Evolutionary conservation across 176 grass and related monocot species (phyloP).

Genomic region (Triticum monococcum): DNA sequence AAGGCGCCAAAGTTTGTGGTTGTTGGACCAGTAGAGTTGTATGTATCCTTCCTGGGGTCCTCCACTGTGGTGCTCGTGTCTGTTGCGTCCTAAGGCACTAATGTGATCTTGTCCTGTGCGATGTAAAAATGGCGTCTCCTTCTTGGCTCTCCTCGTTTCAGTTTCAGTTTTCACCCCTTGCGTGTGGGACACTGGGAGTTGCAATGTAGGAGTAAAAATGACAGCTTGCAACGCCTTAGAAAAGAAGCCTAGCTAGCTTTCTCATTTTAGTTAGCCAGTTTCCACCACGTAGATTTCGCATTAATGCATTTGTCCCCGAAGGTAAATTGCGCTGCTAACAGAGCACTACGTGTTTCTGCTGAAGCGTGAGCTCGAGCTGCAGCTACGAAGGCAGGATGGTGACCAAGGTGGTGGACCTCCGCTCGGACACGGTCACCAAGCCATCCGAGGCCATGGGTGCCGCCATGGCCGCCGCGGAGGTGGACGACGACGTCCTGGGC

Average conservation of each 20-base stretch:
- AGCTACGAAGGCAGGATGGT: constrained; percentile 34
- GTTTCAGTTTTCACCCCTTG: neutral
- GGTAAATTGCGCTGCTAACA: too few species aligned
- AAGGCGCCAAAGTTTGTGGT: neutral
- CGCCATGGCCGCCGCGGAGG: constrained; percentile 86
- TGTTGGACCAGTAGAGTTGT: constrained; percentile 13
- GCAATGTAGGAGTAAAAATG: neutral
- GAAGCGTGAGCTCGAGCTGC: neutral
- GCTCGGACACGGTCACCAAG: constrained; percentile 95
- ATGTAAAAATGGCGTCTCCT: neutral
- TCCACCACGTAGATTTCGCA: too few species aligned
- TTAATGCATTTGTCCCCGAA: neutral
- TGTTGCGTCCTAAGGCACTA: neutral
- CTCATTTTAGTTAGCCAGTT: too few species aligned
- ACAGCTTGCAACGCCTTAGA: neutral
- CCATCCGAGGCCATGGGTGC: constrained; percentile 72
- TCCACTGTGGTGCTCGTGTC: neutral
- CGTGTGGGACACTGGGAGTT: neutral
- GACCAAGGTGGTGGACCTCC: constrained; percentile 73
- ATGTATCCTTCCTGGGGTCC: neutral
- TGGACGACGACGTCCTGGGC: constrained; percentile 89
- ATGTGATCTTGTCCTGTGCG: neutral
- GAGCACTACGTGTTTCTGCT: too few species aligned
- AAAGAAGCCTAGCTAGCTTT: neutral
- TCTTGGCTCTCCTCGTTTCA: neutral